A percentile compares a stretch with the other conserved stretches of the same genome.
phyloP scores from a whole-genome alignment of 2,329 filamentous ascomycete species.

The Microcyclospora pomicola region DNA sequence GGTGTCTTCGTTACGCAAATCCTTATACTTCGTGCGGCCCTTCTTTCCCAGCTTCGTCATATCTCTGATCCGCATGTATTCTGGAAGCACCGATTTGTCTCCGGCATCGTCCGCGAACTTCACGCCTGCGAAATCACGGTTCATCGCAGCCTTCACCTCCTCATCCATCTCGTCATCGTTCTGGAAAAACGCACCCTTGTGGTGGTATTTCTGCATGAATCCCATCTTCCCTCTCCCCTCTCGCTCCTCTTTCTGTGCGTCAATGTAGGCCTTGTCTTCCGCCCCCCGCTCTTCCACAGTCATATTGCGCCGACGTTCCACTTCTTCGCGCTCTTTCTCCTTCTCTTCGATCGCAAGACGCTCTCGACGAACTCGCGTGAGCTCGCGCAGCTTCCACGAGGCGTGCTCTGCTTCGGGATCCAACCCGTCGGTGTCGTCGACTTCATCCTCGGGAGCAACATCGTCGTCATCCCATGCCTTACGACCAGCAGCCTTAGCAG shows the following conservation, averaged over 20 bases:
- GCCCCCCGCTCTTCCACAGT: conserved; percentile 72
- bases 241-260: conserved; percentile 61
- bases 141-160: conserved; percentile 62
- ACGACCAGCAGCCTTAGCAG: conserved; percentile 59
- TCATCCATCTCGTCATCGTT: conserved; percentile 46
- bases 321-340: conserved; percentile 75
- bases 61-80: conserved; percentile 85
- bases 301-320: conserved; percentile 76
- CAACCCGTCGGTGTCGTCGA: conserved; percentile 78
- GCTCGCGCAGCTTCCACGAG: conserved; percentile 86
- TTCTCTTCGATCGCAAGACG: conserved; percentile 69
- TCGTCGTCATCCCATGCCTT: conserved; percentile 73
- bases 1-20: conserved; percentile 81
- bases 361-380: conserved; percentile 76
- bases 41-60: conserved; percentile 90
- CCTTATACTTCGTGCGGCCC: conserved; percentile 77
- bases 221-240: conserved; percentile 66
- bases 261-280: conserved; percentile 69
- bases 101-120: conserved; percentile 69
- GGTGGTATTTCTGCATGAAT: conserved; percentile 92
- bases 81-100: conserved; percentile 70
- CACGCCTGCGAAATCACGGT: conserved; percentile 74
- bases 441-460: conserved; percentile 50
- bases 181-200: conserved; percentile 91
- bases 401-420: conserved; percentile 81